Conservation (phyloP, 1,284 basidiomycete species). For the Trichosporon sp. region DNA sequence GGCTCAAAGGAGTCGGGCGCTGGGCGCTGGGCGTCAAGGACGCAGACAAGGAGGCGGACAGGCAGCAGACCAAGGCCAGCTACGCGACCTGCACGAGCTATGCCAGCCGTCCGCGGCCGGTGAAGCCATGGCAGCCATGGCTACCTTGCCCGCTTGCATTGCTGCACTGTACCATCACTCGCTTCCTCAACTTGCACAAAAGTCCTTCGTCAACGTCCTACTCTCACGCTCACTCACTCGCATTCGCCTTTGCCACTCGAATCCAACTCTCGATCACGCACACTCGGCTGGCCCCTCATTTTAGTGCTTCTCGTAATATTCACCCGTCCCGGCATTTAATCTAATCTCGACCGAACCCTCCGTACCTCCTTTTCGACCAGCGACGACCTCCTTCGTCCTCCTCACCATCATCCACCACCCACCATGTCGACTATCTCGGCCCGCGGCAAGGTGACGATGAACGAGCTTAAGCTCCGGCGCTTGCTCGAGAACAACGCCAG, state of each 20-base stretch:
- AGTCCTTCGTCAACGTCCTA: background rate
- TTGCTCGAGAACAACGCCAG: constrained; percentile 92
- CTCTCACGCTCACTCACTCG: background rate
- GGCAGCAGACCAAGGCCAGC: background rate
- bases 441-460: constrained; percentile 66
- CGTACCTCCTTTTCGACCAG: background rate
- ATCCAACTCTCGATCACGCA: background rate
- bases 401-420: background rate
- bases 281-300: background rate
- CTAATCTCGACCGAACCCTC: background rate
- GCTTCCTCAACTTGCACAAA: background rate
- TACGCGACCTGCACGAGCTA: no score
- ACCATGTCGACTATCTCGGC: constrained; percentile 36
- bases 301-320: background rate
- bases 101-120: background rate
- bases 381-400: background rate
- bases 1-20: background rate
- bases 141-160: background rate
- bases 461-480: constrained; percentile 92
- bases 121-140: background rate
- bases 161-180: constrained; percentile 16
- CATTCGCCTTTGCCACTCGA: background rate
- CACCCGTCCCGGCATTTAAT: background rate
- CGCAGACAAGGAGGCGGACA: background rate
- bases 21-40: background rate